Evolutionary conservation across 345 rosid genomes (phyloP), one percentile per base, ranked within the genome.

Genomic region (Citrus maxima): DNA sequence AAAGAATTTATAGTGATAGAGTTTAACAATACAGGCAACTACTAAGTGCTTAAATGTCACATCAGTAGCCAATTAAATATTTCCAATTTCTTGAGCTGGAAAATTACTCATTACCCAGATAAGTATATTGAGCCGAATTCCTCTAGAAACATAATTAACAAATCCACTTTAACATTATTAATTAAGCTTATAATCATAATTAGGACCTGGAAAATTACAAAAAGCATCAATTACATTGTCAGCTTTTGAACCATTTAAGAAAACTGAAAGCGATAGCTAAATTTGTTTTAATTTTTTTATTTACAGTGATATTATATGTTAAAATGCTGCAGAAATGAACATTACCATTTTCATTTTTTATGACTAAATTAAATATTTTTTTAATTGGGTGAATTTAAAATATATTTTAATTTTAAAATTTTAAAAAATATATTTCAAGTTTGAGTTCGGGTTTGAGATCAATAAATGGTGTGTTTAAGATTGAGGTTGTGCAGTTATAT

Each of bases 251-350:
- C 16, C 19, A 25, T 6, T 63, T 7, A 4, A 30, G 73, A 22
- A 54, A 65, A 68, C 18, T 27, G 79, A 84, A 46, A 73, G 35
- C 8, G 82, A 79, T 27, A 40, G 74, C 64, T 46, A 64, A 82
- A 72, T 79, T 67, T 59, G 37, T 58, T 46, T 14, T 35, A 35
- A 76, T 71, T 67, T 21, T 6, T 67, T 13, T 4, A 13, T 63
- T 1, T 28, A 12, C 16, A 42, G 4, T 42, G 49, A 42, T 12
- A 2, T 42, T 42, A 42, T 2, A 12, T 42, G 49, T 42, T 42
- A 42, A 42, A 42, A 42, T 10, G 49, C 49, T 42, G 16, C 4
- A 3, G 49, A 42, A 42, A 42, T 10, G 16, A 42, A 12, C 10
- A 42, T 42, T 10, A 10, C 1, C 49, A 3, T 42, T 42, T 10